A percentile compares a stretch with the other conserved stretches of the same genome.
Conservation (phyloP, 176 grass and related monocot genomes). For the Guadua angustifolia region DNA sequence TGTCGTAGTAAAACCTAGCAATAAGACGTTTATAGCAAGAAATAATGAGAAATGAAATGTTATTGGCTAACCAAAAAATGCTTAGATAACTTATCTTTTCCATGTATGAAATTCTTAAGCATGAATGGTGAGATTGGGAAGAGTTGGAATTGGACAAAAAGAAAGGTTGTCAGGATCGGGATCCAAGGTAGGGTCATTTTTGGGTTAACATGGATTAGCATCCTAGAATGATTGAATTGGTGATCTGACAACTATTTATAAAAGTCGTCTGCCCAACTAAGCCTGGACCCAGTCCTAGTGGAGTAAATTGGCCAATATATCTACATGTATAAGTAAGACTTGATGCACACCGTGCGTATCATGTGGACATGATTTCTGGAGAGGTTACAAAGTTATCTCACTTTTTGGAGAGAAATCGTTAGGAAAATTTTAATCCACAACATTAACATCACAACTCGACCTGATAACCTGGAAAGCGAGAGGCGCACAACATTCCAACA, state of each 20-base stretch:
- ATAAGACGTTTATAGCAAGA: constrained; percentile 2
- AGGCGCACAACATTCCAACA: constrained; percentile 4
- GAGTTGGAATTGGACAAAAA: not conserved
- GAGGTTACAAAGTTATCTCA: not conserved
- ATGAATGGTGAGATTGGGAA: not conserved
- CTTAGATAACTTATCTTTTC: not conserved
- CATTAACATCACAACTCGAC: not conserved
- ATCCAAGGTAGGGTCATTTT: not conserved
- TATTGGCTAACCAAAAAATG: not conserved
- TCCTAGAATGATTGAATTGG: not conserved
- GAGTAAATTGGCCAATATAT: not conserved
- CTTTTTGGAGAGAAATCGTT: not conserved
- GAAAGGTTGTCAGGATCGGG: not conserved
- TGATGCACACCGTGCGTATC: not conserved
- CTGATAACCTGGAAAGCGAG: not conserved
- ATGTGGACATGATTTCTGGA: not conserved
- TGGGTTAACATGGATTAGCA: not conserved
- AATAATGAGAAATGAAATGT: constrained; percentile 1
- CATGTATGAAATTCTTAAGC: not conserved
- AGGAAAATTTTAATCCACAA: not conserved
- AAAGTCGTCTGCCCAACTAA: not conserved
- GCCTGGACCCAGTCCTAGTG: not conserved
- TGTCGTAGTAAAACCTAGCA: constrained; percentile 64
- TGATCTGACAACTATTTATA: not conserved
- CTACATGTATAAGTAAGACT: not conserved